Base-by-base conservation (phyloP, 371 early-diverging fungal genomes). In the Rhizomucor pusillus region DNA sequence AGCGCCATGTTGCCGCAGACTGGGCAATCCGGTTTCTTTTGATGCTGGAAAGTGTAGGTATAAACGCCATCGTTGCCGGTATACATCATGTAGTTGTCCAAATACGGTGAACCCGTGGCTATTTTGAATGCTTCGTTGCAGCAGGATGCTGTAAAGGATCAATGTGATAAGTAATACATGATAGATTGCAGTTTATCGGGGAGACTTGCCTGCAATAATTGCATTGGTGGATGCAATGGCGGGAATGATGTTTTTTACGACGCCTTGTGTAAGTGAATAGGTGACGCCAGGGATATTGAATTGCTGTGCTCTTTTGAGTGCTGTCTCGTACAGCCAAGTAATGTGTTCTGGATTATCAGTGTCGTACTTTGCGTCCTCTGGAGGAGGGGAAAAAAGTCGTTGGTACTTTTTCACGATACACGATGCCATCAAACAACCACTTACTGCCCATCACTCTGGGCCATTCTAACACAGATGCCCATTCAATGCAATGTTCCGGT, bases 141-240 rank as follows among this genome's bases (percentile, higher is more conserved):
- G 60, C 97, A 96, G 9, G 91, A 76, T n/a, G 94, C 94, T 90
- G 34, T 18, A 46, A 20, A 18, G 5, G 11, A 14, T 9, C 9
- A 11, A 11, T 14, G 14, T 37, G 14, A 37, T 37, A 14, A 37
- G 14, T 37, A 14, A 9, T 37, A 11, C 37, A 9, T 37, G 37
- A 14, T 37, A 11, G 14, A 11, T 19, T 4, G 16, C 19, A 41
- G 5, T 3, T 41, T 16, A 23, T 16, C 14, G 47, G n/a, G 37
- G n/a, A 36, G 7, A 20, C 33, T 24, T 61, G 14, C 99, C 99
- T 24, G 99, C 96, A 47, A 99, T 87, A 36, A 99, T 88, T 14
- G 99, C 99, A 59, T 99, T 99, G 4, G 99, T 99, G 0, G 99
- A 99, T 22, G 99, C 99, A 59, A 99, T 97, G 11, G 99, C 99